phyloP scores from a whole-genome alignment of 352 stramenopile species.

The Phytophthora tentaculata region DNA sequence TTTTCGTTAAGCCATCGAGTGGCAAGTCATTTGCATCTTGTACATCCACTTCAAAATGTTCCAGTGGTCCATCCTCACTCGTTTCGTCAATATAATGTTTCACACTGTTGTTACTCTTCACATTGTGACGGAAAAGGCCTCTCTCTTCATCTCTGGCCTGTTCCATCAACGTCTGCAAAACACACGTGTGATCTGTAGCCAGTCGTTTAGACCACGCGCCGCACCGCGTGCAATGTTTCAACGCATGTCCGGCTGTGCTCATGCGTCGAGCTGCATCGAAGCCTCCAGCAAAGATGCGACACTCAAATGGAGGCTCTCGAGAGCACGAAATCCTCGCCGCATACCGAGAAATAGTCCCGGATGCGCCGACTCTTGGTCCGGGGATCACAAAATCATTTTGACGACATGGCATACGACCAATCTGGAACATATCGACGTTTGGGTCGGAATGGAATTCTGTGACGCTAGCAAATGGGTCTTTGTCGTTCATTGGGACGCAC shows the following conservation, averaged over 20 bases:
- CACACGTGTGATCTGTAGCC: conserved; percentile 49
- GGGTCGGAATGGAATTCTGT: conserved; percentile 66
- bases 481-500: conserved; percentile 78
- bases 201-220: conserved; percentile 61
- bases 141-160: conserved; percentile 1
- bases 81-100: conserved; percentile 34
- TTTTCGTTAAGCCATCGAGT: conserved; percentile 82
- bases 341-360: conserved; percentile 79
- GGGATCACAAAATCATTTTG: conserved; percentile 86
- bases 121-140: conserved; percentile 9
- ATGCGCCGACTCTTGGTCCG: conserved; percentile 71
- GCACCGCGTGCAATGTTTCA: conserved; percentile 67
- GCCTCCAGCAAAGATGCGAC: conserved; percentile 68
- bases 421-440: conserved; percentile 78
- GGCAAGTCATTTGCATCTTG: conserved; percentile 46
- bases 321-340: conserved; percentile 70
- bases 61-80: conserved; percentile 32
- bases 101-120: conserved; percentile 18
- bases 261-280: conserved; percentile 67
- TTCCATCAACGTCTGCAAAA: conserved; percentile 38
- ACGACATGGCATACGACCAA: conserved; percentile 74
- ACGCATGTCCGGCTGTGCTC: conserved; percentile 65
- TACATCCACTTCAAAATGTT: conserved; percentile 56
- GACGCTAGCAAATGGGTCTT: conserved; percentile 57
- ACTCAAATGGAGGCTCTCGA: conserved; percentile 66